Base-by-base conservation (phyloP, 306 rosid species). In the Psophocarpus tetragonolobus region DNA sequence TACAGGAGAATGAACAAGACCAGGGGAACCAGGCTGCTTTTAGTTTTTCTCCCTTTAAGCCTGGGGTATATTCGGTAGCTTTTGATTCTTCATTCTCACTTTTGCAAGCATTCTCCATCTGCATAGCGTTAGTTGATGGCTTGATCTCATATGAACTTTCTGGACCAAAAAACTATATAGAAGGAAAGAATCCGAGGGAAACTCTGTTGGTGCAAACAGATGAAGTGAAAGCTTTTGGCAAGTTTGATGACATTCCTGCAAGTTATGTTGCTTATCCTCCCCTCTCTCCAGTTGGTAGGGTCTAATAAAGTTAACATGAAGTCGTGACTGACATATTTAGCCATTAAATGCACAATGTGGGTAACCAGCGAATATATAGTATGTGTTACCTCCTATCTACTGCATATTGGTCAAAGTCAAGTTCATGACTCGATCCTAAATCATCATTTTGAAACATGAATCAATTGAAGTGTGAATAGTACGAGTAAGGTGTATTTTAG, bases 81-180 rank as follows among this genome's bases (percentile, higher is more conserved):
- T 96, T 91, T 79, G 90, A 76, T 66, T 85, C 96, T 41, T 86
- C 93, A 53, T 74, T 96, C 64, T 81, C 98, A 51, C 84, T 78
- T 75, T 74, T 96, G 85, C 99, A 88, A 88, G 99, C 98, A 42
- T 92, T 96, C 87, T 92, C 97, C 76, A 86, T 90, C 39, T 87
- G 97, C 92, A 81, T 90, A 85, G 92, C 98, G 8, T 84, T 90
- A 75, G 76, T 96, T 75, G 96, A 96, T 69, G 44, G 97, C 80
- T 81, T 76, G 87, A 88, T 86, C 66, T 84, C 85, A 48, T 58
- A 70, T 47, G 88, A 86, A 80, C 85, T 63, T 77, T 80, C 82
- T 14, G 91, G 83, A 77, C 64, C 89, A 29, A 85, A 83, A 70
- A 81, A 82, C 74, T 78, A 67, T 12, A 13, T 73, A 33, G 92